A percentile compares a stretch with the other conserved stretches of the same genome.
Evolutionary conservation across 768 basidiomycete species (phyloP).

Genomic region (Russula dissimulans): DNA sequence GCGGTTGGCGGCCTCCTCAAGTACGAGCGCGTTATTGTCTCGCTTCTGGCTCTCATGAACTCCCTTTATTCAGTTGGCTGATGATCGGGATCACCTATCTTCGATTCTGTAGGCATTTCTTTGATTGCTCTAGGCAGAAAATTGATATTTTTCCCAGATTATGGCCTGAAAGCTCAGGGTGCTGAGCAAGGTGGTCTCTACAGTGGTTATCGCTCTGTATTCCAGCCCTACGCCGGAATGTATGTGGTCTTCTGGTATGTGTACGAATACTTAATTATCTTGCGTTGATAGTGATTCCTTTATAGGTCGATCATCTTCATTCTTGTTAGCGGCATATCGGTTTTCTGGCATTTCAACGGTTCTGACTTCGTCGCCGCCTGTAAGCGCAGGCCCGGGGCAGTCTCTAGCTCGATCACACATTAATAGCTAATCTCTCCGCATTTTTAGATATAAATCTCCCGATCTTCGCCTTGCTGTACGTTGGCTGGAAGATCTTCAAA

Average conservation of each 20-base stretch:
- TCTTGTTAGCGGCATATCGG: constrained; percentile 7
- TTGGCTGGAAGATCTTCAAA: constrained; percentile 17
- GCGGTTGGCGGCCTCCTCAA: constrained; percentile 19
- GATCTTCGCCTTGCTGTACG: constrained; percentile 10
- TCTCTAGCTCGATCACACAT: background rate
- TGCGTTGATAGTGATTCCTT: background rate
- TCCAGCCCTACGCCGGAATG: constrained; percentile 19
- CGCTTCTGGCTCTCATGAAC: background rate
- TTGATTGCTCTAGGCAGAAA: background rate
- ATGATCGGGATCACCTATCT: constrained; percentile 19
- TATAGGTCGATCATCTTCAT: constrained; percentile 16
- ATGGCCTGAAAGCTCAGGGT: constrained; percentile 14
- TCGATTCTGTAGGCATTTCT: constrained; percentile 13
- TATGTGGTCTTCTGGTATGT: constrained; percentile 19
- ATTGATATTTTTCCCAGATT: constrained; percentile 11
- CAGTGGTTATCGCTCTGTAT: constrained; percentile 11
- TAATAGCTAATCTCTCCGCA: background rate
- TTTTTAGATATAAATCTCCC: constrained; percentile 16
- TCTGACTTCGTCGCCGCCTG: constrained; percentile 19
- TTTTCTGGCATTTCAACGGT: constrained; percentile 15
- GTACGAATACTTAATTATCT: background rate
- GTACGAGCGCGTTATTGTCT: background rate
- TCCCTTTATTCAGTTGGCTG: constrained; percentile 13
- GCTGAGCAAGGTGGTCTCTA: background rate
- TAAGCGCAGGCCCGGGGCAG: background rate